phyloP scores from a whole-genome alignment of 768 basidiomycete genomes.

The Strobilomyces dryophilus region DNA sequence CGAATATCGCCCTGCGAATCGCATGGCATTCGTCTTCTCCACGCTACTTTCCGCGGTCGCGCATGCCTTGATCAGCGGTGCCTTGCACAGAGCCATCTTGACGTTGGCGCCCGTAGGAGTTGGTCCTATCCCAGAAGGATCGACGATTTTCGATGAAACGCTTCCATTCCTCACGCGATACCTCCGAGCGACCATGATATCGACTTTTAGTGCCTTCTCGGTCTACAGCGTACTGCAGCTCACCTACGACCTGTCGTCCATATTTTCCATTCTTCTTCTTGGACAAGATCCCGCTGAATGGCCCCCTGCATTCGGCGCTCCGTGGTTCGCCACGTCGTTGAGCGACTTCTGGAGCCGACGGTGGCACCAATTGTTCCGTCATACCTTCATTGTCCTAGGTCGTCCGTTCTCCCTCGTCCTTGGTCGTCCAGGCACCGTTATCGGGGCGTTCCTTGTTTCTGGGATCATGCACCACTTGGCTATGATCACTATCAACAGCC shows the following conservation, averaged over 20 bases:
- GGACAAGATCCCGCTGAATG: conserved; percentile 2
- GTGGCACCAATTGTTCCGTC: background rate
- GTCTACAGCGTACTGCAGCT: background rate
- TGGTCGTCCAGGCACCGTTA: background rate
- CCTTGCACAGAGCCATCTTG: background rate
- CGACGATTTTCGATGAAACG: background rate
- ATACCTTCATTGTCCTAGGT: background rate
- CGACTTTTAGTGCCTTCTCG: background rate
- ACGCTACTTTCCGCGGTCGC: background rate
- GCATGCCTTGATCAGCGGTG: background rate
- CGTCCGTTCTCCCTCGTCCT: background rate
- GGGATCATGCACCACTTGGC: background rate
- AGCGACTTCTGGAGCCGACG: background rate
- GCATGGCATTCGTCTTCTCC: background rate
- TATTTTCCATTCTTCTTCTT: background rate
- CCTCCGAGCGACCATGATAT: background rate
- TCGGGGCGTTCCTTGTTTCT: background rate
- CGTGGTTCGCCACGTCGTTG: background rate
- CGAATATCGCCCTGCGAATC: background rate
- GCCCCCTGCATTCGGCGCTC: background rate
- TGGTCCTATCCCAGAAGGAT: background rate
- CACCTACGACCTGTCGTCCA: background rate
- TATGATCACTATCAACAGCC: background rate
- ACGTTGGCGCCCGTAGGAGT: background rate
- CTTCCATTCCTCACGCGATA: background rate